These are phyloP conservation scores for Stentor coeruleus DNA, from an alignment of 73 alveolate species.

Conservation along the genomic window DNA sequence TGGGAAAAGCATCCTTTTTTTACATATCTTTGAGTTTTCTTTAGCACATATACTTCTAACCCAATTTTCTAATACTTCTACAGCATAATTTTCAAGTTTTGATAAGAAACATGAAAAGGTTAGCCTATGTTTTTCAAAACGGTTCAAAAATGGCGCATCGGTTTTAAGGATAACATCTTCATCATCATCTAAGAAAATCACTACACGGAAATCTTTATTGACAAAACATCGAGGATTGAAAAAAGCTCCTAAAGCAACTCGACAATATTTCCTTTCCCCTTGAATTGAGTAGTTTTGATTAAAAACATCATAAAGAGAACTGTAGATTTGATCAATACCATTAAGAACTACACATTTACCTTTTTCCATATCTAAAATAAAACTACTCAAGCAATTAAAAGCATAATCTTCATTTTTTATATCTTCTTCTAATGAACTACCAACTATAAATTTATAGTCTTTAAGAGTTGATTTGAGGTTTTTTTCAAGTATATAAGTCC, in stretches of 20 bases:
- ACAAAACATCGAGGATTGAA: conserved; percentile 36
- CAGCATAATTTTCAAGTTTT: not conserved
- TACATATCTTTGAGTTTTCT: not conserved
- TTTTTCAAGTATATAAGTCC: conserved; percentile 44
- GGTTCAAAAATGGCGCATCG: conserved; percentile 58
- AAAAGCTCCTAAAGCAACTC: conserved; percentile 56
- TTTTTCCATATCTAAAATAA: conserved; percentile 43
- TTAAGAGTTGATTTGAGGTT: conserved; percentile 34
- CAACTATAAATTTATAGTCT: conserved; percentile 39
- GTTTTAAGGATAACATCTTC: conserved; percentile 26
- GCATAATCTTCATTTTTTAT: conserved; percentile 40
- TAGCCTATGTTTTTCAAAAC: conserved; percentile 62
- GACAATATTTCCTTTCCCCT: conserved; percentile 40
- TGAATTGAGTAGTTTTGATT: conserved; percentile 42
- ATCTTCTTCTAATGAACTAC: conserved; percentile 38
- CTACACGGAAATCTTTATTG: conserved; percentile 41
- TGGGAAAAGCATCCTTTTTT: not conserved
- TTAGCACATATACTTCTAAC: not conserved
- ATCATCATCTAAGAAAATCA: conserved; percentile 39
- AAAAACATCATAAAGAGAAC: conserved; percentile 59
- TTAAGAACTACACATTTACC: conserved; percentile 36
- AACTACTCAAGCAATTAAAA: conserved; percentile 41
- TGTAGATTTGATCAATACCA: conserved; percentile 48
- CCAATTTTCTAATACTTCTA: not conserved
- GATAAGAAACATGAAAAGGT: conserved; percentile 33